Base-by-base conservation (phyloP, 2,329 filamentous ascomycete species). In the Phaeosphaeriaceae sp. region DNA sequence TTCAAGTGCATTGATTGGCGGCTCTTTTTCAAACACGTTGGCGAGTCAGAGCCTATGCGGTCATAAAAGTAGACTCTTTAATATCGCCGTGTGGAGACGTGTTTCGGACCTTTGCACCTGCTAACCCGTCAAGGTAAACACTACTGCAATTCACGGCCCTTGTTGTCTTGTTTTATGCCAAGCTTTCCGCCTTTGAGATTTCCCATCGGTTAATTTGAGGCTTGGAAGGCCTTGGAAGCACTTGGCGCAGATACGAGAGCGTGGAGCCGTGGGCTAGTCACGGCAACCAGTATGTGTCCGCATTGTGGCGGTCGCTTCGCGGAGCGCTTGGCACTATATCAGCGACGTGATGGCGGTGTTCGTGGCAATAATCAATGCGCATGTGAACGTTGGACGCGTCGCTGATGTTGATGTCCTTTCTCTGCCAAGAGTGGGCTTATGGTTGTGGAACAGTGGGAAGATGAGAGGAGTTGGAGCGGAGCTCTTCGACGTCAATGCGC, bases 41-140 rank as follows among this genome's bases (percentile, higher is more conserved):
- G 49, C 55, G 40, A 51, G 61, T 13, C 56, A 50, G 60, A 58
- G 65, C 47, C 61, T 51, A 65, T 62, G 57, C 57, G 45, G 59
- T 65, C 56, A 68, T 69, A 61, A 68, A 62, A 48, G 55, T 59
- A 61, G 49, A 66, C 57, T 55, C 62, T 61, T 66, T 62, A 68
- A 72, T 69, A 63, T 66, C 60, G 58, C 54, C 57, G 60, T 55
- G 48, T 57, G 62, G 62, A 65, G 58, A 63, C 57, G 55, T 52
- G 20, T 42, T 54, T 60, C 60, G 54, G 56, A 45, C 47, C 33
- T 49, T 54, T 54, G 48, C 31, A 40, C 42, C 55, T 46, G 51
- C 48, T 50, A 41, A 50, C 48, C 59, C 48, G 54, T 60, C 51
- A 47, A 60, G 52, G 56, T 45, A 54, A 50, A 25, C 40, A 46